Evolutionary conservation across 352 stramenopile genomes (phyloP).

Genomic region (Phytophthora europaea): DNA sequence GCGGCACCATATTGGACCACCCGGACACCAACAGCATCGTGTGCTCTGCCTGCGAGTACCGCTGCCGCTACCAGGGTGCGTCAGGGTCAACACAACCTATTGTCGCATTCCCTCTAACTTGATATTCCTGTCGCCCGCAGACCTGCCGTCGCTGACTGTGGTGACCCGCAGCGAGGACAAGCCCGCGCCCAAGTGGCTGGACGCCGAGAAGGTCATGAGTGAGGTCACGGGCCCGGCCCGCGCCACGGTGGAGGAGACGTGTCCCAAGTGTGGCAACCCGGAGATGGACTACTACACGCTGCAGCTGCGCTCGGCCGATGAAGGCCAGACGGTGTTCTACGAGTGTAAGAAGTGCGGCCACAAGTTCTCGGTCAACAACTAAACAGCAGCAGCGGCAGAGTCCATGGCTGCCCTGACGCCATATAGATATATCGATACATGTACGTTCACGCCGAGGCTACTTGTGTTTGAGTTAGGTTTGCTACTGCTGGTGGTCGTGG

Average conservation of each 20-base stretch:
- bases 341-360: constrained; percentile 98
- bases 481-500: constrained; percentile 3
- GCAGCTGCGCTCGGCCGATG: constrained; percentile 98
- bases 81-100: constrained; percentile 2
- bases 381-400: constrained; percentile 25
- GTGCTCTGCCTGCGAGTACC: constrained; percentile 88
- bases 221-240: constrained; percentile 89
- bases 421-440: constrained; percentile 51
- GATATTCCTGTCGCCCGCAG: constrained; percentile 33
- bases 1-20: constrained; percentile 89
- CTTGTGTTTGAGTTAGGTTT: constrained; percentile 10
- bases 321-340: constrained; percentile 99
- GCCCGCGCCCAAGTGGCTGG: constrained; percentile 84
- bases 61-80: constrained; percentile 86
- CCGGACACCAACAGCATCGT: constrained; percentile 91
- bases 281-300: constrained; percentile 99
- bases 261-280: constrained; percentile 96
- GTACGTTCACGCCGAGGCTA: constrained; percentile 29
- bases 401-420: constrained; percentile 5
- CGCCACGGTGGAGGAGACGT: constrained; percentile 98
- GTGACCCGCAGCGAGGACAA: constrained; percentile 84
- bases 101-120: constrained; percentile 2
- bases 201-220: constrained; percentile 74
- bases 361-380: constrained; percentile 93
- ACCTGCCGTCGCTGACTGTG: constrained; percentile 82